Conservation (phyloP, 1,139 yeast genomes). For the Kodamaea plutei region DNA sequence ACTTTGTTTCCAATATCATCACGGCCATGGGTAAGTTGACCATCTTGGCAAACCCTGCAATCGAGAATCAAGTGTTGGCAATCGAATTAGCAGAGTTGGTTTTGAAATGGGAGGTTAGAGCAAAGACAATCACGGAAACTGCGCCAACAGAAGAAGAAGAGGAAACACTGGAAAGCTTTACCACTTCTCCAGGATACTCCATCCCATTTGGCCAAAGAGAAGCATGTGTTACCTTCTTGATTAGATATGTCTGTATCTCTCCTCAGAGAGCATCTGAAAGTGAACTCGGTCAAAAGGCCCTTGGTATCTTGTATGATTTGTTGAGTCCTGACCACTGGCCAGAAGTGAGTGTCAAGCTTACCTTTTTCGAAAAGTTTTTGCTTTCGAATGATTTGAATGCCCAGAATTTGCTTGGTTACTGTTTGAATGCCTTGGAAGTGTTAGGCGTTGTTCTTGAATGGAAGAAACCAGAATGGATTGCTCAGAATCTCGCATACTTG, state of each 20-base stretch:
- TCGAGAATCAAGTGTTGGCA: slow-evolving; percentile 81
- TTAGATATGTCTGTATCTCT: slow-evolving; percentile 82
- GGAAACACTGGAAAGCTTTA: slow-evolving; percentile 19
- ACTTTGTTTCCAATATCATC: slow-evolving; percentile 82
- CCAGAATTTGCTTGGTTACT: slow-evolving; percentile 60
- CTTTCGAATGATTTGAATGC: slow-evolving; percentile 73
- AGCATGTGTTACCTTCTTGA: slow-evolving; percentile 86
- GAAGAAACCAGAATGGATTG: slow-evolving; percentile 73
- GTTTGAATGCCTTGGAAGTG: slow-evolving; percentile 88
- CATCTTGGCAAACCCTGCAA: slow-evolving; percentile 71
- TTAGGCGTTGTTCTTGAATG: slow-evolving; percentile 80
- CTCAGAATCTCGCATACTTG: slow-evolving; percentile 61
- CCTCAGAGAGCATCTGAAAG: slow-evolving; percentile 83
- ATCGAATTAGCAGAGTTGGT: slow-evolving; percentile 86
- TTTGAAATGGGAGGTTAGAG: slow-evolving; percentile 74
- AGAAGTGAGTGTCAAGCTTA: slow-evolving; percentile 77
- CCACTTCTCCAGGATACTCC: slow-evolving; percentile 43
- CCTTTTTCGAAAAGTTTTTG: slow-evolving; percentile 82
- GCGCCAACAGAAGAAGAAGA: slow-evolving; percentile 4
- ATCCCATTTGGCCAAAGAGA: slow-evolving; percentile 83
- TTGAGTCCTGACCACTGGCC: slow-evolving; percentile 77
- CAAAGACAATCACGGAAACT: slow-evolving; percentile 18
- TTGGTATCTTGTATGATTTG: slow-evolving; percentile 69
- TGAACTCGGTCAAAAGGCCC: slow-evolving; percentile 76
- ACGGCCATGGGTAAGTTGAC: slow-evolving; percentile 95